Conservation (phyloP, 1,284 basidiomycete genomes). For the Sanghuangporus weigelae region DNA sequence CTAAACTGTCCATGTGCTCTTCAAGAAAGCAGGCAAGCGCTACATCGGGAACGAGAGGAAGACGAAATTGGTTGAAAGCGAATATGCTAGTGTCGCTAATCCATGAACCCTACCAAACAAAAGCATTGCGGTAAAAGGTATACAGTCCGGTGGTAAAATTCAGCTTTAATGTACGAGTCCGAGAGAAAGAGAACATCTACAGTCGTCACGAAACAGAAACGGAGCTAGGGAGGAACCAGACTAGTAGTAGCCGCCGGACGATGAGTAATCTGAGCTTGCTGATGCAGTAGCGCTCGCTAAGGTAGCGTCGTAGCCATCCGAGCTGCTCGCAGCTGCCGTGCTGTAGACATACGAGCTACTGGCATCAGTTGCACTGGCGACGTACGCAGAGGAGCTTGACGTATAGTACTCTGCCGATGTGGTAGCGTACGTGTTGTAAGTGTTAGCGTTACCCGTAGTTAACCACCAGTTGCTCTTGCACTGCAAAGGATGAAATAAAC, state of each 20-base stretch:
- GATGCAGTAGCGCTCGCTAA: background rate
- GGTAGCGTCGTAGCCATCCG: background rate
- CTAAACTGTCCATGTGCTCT: background rate
- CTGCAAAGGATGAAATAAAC: slow-evolving; percentile 24
- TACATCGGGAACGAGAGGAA: background rate
- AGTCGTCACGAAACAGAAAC: background rate
- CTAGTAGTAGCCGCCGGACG: slow-evolving; percentile 11
- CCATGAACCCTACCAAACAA: background rate
- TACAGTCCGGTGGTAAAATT: background rate
- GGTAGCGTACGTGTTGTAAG: slow-evolving; percentile 46
- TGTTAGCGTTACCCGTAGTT: slow-evolving; percentile 45
- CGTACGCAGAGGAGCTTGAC: slow-evolving; percentile 18
- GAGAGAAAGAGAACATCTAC: slow-evolving; percentile 1
- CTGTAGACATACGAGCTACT: background rate
- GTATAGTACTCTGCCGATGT: slow-evolving; percentile 22
- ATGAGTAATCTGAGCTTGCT: slow-evolving; percentile 1
- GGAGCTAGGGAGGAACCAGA: background rate
- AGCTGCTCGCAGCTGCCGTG: background rate
- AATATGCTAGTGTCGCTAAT: slow-evolving; percentile 4
- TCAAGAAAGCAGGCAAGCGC: background rate
- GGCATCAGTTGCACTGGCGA: slow-evolving; percentile 2
- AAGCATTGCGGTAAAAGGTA: background rate
- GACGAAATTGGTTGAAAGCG: background rate
- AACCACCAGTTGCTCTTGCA: slow-evolving; percentile 56
- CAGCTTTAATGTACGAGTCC: slow-evolving; percentile 11